phyloP scores from a whole-genome alignment of 1,139 yeast genomes.

The Yamadazyma atlantica region DNA sequence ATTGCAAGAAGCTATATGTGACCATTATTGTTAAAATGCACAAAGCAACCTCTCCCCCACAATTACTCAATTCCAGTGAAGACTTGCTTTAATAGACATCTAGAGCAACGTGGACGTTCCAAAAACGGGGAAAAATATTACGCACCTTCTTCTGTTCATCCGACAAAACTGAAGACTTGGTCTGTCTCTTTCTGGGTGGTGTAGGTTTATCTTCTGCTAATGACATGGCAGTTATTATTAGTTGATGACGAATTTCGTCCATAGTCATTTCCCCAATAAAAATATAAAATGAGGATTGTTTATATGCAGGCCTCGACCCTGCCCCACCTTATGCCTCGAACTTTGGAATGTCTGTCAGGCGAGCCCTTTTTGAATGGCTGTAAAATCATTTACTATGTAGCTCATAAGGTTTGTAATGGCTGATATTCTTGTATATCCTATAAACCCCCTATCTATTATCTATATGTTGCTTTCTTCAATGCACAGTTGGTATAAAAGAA shows the following conservation, averaged over 20 bases:
- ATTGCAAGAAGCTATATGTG: no score
- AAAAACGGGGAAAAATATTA: slow-evolving; percentile 4
- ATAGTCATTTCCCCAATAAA: slow-evolving; percentile 1
- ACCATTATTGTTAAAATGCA: not conserved
- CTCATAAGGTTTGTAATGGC: no score
- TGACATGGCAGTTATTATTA: not conserved
- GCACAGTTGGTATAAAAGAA: no score
- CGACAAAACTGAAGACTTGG: slow-evolving; percentile 33
- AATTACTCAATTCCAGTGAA: not conserved
- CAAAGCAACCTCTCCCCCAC: not conserved
- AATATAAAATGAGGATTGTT: not conserved
- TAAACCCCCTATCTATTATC: no score
- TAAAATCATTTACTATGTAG: not conserved
- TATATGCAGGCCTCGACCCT: not conserved
- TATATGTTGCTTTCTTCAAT: no score
- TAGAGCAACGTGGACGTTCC: not conserved
- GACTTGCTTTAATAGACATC: not conserved
- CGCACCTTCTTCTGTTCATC: slow-evolving; percentile 49
- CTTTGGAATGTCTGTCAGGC: not conserved
- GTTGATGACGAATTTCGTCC: not conserved
- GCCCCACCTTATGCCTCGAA: not conserved
- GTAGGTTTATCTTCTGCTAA: slow-evolving; percentile 1
- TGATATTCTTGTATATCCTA: no score
- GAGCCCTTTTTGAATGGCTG: not conserved
- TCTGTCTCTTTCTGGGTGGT: slow-evolving; percentile 17